Percentiles rank a stretch among this genome's conserved stretches.
Conservation (phyloP, 2,329 filamentous ascomycete genomes). For the Berkeleyomyces rouxiae region DNA sequence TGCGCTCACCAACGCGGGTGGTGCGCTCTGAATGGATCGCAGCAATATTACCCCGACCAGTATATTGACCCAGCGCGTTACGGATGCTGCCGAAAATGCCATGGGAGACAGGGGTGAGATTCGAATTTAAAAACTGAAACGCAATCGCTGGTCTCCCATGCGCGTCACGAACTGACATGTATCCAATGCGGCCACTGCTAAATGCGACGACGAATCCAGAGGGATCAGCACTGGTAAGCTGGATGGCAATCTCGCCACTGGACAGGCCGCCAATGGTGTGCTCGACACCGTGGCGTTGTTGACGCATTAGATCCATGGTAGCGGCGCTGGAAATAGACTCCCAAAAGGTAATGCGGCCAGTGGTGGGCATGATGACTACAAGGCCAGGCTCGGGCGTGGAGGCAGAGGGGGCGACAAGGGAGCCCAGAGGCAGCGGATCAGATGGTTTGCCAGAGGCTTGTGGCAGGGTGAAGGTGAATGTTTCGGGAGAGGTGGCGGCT, state of each 20-base stretch:
- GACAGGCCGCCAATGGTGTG: slow-evolving; percentile 56
- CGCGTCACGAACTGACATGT: slow-evolving; percentile 69
- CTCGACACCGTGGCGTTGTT: slow-evolving; percentile 67
- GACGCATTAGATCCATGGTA: slow-evolving; percentile 65
- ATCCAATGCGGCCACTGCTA: slow-evolving; percentile 71
- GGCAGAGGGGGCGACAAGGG: slow-evolving; percentile 63
- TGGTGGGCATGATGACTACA: slow-evolving; percentile 68
- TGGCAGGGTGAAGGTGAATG: slow-evolving; percentile 65
- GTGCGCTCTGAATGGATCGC: slow-evolving; percentile 62
- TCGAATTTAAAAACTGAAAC: slow-evolving; percentile 57
- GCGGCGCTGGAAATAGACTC: slow-evolving; percentile 84
- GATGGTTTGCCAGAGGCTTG: slow-evolving; percentile 48
- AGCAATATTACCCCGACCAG: slow-evolving; percentile 59
- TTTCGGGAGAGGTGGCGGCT: slow-evolving; percentile 52
- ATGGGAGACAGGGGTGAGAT: slow-evolving; percentile 35
- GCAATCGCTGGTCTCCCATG: slow-evolving; percentile 73
- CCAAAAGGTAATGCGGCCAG: slow-evolving; percentile 82
- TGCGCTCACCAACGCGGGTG: slow-evolving; percentile 62
- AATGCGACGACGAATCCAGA: slow-evolving; percentile 76
- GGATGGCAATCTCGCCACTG: slow-evolving; percentile 59
- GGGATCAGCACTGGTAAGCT: slow-evolving; percentile 66
- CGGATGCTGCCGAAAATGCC: slow-evolving; percentile 72
- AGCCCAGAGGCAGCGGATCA: slow-evolving; percentile 65
- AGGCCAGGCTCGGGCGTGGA: slow-evolving; percentile 70
- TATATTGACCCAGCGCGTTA: slow-evolving; percentile 53